phyloP scores from a whole-genome alignment of 495 filamentous ascomycete genomes.

The Apodospora peruviana region DNA sequence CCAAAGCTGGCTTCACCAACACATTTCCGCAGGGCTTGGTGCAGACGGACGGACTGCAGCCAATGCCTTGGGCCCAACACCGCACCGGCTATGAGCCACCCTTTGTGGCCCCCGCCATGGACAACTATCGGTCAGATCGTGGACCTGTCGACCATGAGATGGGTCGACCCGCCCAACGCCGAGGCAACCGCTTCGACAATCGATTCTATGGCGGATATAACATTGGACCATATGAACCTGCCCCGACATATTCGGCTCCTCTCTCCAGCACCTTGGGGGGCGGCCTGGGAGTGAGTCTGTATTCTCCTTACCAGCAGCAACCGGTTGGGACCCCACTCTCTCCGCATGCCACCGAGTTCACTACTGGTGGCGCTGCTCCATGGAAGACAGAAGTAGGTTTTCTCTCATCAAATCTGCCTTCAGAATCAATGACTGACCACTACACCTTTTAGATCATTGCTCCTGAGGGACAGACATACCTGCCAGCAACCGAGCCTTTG shows the following conservation, averaged over 20 bases:
- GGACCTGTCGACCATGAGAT: slow-evolving; percentile 42
- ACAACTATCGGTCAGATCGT: slow-evolving; percentile 39
- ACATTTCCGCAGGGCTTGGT: slow-evolving; percentile 30
- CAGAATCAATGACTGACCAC: slow-evolving; percentile 9
- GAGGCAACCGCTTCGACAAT: slow-evolving; percentile 38
- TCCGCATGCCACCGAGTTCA: slow-evolving; percentile 79
- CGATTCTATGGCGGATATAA: slow-evolving; percentile 29
- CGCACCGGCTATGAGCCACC: slow-evolving; percentile 24
- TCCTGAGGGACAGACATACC: slow-evolving; percentile 65
- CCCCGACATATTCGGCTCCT: slow-evolving; percentile 20
- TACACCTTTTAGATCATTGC: slow-evolving; percentile 30
- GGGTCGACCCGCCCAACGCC: slow-evolving; percentile 30
- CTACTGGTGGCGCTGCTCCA: slow-evolving; percentile 31
- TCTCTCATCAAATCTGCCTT: background rate
- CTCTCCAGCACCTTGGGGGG: slow-evolving; percentile 19
- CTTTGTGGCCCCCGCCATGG: slow-evolving; percentile 25
- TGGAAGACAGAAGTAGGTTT: slow-evolving; percentile 51
- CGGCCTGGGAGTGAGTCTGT: slow-evolving; percentile 41
- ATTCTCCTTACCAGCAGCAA: slow-evolving; percentile 61
- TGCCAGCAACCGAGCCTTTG: slow-evolving; percentile 85
- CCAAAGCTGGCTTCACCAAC: slow-evolving; percentile 25
- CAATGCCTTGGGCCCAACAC: slow-evolving; percentile 30
- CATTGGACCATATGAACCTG: slow-evolving; percentile 29
- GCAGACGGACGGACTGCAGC: slow-evolving; percentile 28
- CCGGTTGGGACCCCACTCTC: slow-evolving; percentile 78